Percentiles rank a stretch among this genome's conserved stretches.
phyloP scores from a whole-genome alignment of 208 protist species.

The Leishmania lainsoni region DNA sequence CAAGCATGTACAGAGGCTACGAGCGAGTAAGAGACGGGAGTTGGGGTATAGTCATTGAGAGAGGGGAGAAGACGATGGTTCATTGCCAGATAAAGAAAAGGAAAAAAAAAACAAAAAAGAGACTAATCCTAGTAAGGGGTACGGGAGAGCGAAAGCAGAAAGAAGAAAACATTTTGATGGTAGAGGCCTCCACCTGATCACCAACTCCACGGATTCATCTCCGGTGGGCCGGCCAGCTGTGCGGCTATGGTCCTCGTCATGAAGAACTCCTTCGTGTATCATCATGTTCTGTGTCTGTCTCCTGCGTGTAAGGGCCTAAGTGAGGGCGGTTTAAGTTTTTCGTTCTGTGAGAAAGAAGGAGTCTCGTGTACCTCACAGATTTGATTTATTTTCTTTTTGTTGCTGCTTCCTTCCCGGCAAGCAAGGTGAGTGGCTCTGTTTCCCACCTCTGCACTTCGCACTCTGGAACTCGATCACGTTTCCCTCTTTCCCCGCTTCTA shows the following conservation, averaged over 20 bases:
- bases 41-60: not conserved
- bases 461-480: not conserved
- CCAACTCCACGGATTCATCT: not conserved
- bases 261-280: not conserved
- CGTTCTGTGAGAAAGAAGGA: not conserved
- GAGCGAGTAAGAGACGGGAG: not conserved
- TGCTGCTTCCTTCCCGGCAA: not conserved
- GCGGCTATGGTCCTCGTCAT: not conserved
- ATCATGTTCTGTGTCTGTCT: not conserved
- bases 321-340: not conserved
- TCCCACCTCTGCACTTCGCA: not conserved
- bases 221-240: not conserved
- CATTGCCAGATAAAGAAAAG: constrained; percentile 3
- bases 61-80: not conserved
- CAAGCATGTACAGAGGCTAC: not conserved
- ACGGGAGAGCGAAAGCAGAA: not conserved
- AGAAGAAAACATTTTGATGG: not conserved
- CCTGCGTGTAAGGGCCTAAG: not conserved
- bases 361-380: not conserved
- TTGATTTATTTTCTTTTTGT: not conserved
- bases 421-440: not conserved
- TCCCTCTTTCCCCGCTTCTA: not conserved
- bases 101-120: not conserved
- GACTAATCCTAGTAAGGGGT: not conserved
- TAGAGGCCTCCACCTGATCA: not conserved